Base-by-base conservation (phyloP, 176 grass and related monocot genomes). In the Oryza punctata region DNA sequence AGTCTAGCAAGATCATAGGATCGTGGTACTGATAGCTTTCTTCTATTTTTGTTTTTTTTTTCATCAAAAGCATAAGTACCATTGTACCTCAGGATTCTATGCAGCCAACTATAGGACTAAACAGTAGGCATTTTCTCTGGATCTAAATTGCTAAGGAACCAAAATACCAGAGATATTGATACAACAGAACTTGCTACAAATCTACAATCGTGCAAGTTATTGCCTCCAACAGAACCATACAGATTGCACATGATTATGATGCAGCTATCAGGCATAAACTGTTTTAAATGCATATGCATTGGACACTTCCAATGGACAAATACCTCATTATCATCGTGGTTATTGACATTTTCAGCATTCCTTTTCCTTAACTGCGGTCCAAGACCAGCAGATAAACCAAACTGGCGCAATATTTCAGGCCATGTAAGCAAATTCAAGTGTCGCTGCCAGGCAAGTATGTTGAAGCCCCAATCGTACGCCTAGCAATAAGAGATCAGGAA, bases 391-490 rank as follows among this genome's bases (percentile, higher is more conserved):
- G 89, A 92, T 64, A 99, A 80, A 88, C 89, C 96, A 94, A 99
- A 93, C 27, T 96, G 93, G 15, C 93, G 89, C 67, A 99, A 73
- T 89, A 99, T 80, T 76, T 99, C 96, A 63, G 96, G 93, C 96
- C 96, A 99, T 50, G 96, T 96, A 63, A 99, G 52, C 86, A 57
- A 84, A 85, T 90, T 94, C 81, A 99, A 71, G 73, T 99, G 87
- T 12, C 74, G 89, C 73, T 92, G 91, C 96, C 96, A 99, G 69
- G 74, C 87, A 38, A 88, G 72, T 89, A 99, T 96, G 79, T 93
- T 92, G 78, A 99, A 96, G 27, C 93, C 96, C 96, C 96, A 98
- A 79, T 77, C 72, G 85, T 91, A 91, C 75, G 96, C 96, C 96
- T 98, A 84, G 61, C 70, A 84, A 89, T 66, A 69, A 64, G 70